Evolutionary conservation across 2,329 filamentous ascomycete species (phyloP).

Genomic region (Tricladium varicosporioides): DNA sequence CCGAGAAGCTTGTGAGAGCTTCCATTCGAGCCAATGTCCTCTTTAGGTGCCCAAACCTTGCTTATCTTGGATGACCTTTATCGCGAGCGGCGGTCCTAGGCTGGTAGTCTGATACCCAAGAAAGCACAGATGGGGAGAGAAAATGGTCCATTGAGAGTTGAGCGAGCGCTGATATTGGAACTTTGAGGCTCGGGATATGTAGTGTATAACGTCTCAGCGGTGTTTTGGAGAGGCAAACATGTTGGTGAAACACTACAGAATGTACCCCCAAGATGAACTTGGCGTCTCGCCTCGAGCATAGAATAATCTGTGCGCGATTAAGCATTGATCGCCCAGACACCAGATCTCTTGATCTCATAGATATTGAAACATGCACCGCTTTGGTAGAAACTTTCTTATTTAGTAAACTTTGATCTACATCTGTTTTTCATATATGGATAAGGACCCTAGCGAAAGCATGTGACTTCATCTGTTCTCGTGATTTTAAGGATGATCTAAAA

Average conservation of each 20-base stretch:
- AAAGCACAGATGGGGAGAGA: slow-evolving; percentile 1
- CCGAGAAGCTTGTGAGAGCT: not conserved
- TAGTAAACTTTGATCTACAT: not conserved
- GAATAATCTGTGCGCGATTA: not conserved
- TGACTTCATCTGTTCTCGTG: too few species aligned
- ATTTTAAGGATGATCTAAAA: too few species aligned
- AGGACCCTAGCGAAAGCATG: too few species aligned
- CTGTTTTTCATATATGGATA: too few species aligned
- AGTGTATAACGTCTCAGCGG: not conserved
- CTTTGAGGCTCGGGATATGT: not conserved
- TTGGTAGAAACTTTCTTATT: not conserved
- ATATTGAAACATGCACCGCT: not conserved
- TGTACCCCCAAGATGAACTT: not conserved
- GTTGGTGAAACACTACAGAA: not conserved
- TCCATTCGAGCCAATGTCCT: not conserved
- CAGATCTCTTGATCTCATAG: not conserved
- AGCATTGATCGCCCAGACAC: slow-evolving; percentile 1
- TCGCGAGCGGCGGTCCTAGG: not conserved
- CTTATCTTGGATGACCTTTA: not conserved
- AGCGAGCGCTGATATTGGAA: not conserved
- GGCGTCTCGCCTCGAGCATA: not conserved
- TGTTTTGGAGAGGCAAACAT: not conserved
- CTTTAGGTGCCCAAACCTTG: not conserved
- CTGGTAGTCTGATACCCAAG: not conserved
- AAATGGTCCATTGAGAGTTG: not conserved